Conservation (phyloP, 1,139 yeast species). For the Debaryomyces udenii region DNA sequence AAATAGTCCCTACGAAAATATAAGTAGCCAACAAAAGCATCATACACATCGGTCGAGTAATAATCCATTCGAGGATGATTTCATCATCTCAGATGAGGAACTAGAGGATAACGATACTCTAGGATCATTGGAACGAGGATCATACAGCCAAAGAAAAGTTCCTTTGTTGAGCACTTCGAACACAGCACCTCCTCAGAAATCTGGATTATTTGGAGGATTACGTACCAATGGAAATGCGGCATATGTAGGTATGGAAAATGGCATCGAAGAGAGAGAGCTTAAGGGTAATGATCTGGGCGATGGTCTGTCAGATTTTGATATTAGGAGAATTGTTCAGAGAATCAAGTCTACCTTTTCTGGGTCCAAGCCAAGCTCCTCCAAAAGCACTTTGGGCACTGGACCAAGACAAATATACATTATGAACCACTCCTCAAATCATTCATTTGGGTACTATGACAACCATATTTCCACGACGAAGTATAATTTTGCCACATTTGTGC, state of each 20-base stretch:
- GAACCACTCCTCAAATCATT: slow-evolving; percentile 56
- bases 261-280: slow-evolving; percentile 16
- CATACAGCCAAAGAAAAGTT: slow-evolving; percentile 22
- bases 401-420: slow-evolving; percentile 78
- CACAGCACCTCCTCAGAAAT: slow-evolving; percentile 16
- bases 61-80: slow-evolving; percentile 43
- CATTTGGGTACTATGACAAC: slow-evolving; percentile 70
- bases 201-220: slow-evolving; percentile 19
- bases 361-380: slow-evolving; percentile 10
- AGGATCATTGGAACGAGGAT: slow-evolving; percentile 7
- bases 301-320: slow-evolving; percentile 52
- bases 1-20: slow-evolving; percentile 19
- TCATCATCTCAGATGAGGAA: slow-evolving; percentile 41
- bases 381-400: slow-evolving; percentile 18
- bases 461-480: slow-evolving; percentile 97
- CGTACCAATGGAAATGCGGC: slow-evolving; percentile 15
- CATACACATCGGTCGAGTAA: slow-evolving; percentile 13
- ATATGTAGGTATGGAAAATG: slow-evolving; percentile 28
- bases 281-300: slow-evolving; percentile 16
- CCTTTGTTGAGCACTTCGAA: slow-evolving; percentile 29
- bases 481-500: slow-evolving; percentile 88
- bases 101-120: slow-evolving; percentile 15
- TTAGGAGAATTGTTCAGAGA: slow-evolving; percentile 47
- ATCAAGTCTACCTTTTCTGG: slow-evolving; percentile 18
- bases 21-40: slow-evolving; percentile 14